Evolutionary conservation across 805 yeast species (phyloP).

Genomic region (Kazachstania viticola): DNA sequence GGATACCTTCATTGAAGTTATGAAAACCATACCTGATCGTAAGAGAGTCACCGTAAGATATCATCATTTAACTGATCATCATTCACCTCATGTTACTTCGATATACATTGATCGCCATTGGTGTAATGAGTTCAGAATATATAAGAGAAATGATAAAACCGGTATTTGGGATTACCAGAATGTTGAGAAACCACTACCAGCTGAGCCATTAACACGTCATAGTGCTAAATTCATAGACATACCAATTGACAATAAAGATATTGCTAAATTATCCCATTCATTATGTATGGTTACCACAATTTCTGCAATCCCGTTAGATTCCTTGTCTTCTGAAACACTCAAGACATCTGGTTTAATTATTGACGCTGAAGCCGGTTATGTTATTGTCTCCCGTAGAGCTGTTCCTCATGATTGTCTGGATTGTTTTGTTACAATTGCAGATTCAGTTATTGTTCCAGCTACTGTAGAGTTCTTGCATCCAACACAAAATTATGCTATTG

Average conservation of each 20-base stretch:
- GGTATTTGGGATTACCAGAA: slow-evolving; percentile 48
- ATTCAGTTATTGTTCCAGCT: slow-evolving; percentile 71
- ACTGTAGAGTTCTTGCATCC: slow-evolving; percentile 79
- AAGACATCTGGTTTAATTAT: slow-evolving; percentile 69
- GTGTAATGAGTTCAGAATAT: slow-evolving; percentile 59
- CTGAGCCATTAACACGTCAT: slow-evolving; percentile 40
- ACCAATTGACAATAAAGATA: slow-evolving; percentile 42
- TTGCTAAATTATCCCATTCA: slow-evolving; percentile 49
- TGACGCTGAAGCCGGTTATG: slow-evolving; percentile 71
- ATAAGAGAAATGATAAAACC: slow-evolving; percentile 46
- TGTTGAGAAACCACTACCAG: slow-evolving; percentile 45
- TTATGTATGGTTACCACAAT: slow-evolving; percentile 60
- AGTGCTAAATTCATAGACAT: slow-evolving; percentile 61
- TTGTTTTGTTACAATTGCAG: slow-evolving; percentile 70
- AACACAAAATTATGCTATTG: slow-evolving; percentile 70
- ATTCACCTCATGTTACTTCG: slow-evolving; percentile 56
- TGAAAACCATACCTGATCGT: slow-evolving; percentile 67
- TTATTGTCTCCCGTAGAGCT: slow-evolving; percentile 61
- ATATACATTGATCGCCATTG: slow-evolving; percentile 78
- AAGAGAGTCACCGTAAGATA: slow-evolving; percentile 57
- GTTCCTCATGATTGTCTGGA: slow-evolving; percentile 76
- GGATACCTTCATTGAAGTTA: slow-evolving; percentile 65
- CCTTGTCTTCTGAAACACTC: slow-evolving; percentile 50
- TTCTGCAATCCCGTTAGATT: slow-evolving; percentile 65
- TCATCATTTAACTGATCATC: slow-evolving; percentile 72